phyloP scores from a whole-genome alignment of 2,329 filamentous ascomycete species.

The Phyllosticta citribraziliensis region DNA sequence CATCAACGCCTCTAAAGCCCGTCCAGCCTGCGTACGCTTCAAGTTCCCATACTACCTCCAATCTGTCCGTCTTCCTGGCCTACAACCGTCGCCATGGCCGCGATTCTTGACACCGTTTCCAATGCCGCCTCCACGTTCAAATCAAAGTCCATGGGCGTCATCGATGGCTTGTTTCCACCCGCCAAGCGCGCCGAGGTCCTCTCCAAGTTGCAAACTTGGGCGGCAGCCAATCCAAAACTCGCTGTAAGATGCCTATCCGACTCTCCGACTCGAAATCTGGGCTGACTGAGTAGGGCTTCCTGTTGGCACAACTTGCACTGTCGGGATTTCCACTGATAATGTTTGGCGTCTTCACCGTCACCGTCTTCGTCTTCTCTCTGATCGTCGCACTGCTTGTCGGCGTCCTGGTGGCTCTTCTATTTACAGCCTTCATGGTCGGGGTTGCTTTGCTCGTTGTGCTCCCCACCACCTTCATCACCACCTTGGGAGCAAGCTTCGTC shows the following conservation, averaged over 20 bases:
- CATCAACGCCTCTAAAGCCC: too few relatives aligned
- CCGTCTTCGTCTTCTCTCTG: conserved; percentile 53
- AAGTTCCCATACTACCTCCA: background rate
- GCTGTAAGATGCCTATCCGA: conserved; percentile 44
- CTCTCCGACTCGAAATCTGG: background rate
- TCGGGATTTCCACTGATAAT: conserved; percentile 57
- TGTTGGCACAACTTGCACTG: conserved; percentile 54
- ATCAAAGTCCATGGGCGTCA: conserved; percentile 22
- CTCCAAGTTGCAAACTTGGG: conserved; percentile 45
- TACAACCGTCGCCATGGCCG: conserved; percentile 17
- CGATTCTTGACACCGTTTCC: conserved; percentile 18
- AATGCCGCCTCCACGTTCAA: conserved; percentile 13
- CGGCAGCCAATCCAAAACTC: conserved; percentile 55
- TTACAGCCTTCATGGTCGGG: conserved; percentile 58
- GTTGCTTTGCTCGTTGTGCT: conserved; percentile 58
- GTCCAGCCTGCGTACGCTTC: too few relatives aligned
- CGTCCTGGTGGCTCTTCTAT: conserved; percentile 43
- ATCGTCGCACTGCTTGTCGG: conserved; percentile 48
- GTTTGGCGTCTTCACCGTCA: conserved; percentile 57
- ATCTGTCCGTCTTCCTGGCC: background rate
- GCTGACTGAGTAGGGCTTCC: conserved; percentile 48
- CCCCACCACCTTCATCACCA: conserved; percentile 58
- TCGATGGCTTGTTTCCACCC: conserved; percentile 50
- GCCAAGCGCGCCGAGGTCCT: conserved; percentile 49
- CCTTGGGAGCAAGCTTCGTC: conserved; percentile 50